Percentiles rank a stretch among this genome's conserved stretches.
These are phyloP conservation scores for Mucor ambiguus DNA, from an alignment of 371 early-diverging fungal genomes.

Conservation along the genomic window DNA sequence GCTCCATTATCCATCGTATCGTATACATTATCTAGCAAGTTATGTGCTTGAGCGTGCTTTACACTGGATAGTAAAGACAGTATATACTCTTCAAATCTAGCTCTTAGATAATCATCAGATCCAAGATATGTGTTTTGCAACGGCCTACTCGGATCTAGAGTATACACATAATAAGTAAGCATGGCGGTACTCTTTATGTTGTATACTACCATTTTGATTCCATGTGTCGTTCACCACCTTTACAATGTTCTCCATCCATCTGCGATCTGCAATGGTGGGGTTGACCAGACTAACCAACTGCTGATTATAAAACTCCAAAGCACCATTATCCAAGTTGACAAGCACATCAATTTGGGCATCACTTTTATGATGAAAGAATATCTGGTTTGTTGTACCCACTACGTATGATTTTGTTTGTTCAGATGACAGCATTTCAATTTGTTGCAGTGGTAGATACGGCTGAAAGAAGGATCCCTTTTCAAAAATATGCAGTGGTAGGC, in stretches of 20 bases:
- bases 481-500: slow-evolving; percentile 74
- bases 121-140: slow-evolving; percentile 67
- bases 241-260: slow-evolving; percentile 70
- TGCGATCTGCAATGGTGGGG: slow-evolving; percentile 62
- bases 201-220: slow-evolving; percentile 51
- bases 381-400: slow-evolving; percentile 81
- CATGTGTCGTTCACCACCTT: slow-evolving; percentile 55
- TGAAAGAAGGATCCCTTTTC: slow-evolving; percentile 81
- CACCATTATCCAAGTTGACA: slow-evolving; percentile 79
- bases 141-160: slow-evolving; percentile 52
- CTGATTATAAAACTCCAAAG: slow-evolving; percentile 71
- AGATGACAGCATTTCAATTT: slow-evolving; percentile 76
- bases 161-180: neutral
- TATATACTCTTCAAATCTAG: slow-evolving; percentile 78
- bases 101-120: slow-evolving; percentile 80
- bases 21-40: slow-evolving; percentile 36
- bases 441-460: slow-evolving; percentile 85
- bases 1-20: slow-evolving; percentile 17
- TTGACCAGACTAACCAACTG: slow-evolving; percentile 48
- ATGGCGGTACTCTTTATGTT: neutral
- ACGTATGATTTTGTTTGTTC: slow-evolving; percentile 70
- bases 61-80: slow-evolving; percentile 69
- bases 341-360: slow-evolving; percentile 74
- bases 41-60: slow-evolving; percentile 59
- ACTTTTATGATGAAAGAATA: slow-evolving; percentile 75